Base-by-base conservation (phyloP, 495 filamentous ascomycete species). In the Penicillium riverlandense region DNA sequence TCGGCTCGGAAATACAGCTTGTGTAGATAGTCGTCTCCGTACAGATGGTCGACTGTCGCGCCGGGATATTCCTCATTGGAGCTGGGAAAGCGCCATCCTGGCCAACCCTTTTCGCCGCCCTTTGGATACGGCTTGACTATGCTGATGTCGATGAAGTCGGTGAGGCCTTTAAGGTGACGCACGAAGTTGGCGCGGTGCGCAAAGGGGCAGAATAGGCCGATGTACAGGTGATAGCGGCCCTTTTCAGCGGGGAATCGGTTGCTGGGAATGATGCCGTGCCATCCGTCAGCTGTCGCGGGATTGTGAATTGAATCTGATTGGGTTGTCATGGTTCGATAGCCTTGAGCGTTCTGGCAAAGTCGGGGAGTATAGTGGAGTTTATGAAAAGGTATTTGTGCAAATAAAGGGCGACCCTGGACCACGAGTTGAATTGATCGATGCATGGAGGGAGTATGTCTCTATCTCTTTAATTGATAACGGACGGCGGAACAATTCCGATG, bases 221-320 rank as follows among this genome's bases (percentile, higher is more conserved):
- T 75, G 57, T 88, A 92, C 43, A 92, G 77, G 53, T 90, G 86
- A 59, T 91, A 91, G 37, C 86, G 75, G 40, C 73, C 78, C 50
- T 72, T 75, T 57, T 88, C 83, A 11, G 85, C 64, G 4, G 85
- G 79, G 65, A 86, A 94, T 58, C 69, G 49, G 1, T 57, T 50
- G 22, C 51, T 55, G 74, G 70, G 32, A 54, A 48, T 37, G 69
- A 22, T 22, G 22, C 22, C 22, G 22, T 22, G 22, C 22, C 22
- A 22, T 22, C 22, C 22, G 22, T 22, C 22, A 4, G 22, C 22
- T 22, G 22, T 22, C 22, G 22, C 22, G 22, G 22, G 22, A 0
- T 22, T 6, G 22, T 22, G 22, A 22, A 22, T 6, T 22, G 4
- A 22, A 22, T 22, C 22, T 22, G 22, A 22, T 22, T 22, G 22